These are phyloP conservation scores for Solanum sejunctum DNA, from an alignment of 257 asterid genomes.

Conservation along the genomic window DNA sequence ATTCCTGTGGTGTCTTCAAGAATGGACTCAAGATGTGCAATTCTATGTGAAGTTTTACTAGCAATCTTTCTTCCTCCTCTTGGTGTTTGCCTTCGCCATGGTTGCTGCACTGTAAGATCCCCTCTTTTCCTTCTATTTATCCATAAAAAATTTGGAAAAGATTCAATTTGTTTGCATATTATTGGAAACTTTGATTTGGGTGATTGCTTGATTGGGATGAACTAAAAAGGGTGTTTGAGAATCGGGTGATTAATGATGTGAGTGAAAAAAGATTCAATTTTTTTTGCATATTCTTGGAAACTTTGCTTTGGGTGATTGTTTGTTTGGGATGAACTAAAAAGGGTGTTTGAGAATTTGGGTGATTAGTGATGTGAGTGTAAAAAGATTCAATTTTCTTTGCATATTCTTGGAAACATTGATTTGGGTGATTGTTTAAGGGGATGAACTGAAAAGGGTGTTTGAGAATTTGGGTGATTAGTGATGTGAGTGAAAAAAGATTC, in stretches of 20 bases:
- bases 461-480: neutral
- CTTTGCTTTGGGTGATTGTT: neutral
- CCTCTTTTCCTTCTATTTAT: neutral
- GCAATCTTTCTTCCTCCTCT: slow-evolving; percentile 74
- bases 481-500: too few relatives aligned
- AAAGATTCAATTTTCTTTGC: neutral
- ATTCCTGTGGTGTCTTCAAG: neutral
- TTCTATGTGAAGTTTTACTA: slow-evolving; percentile 29
- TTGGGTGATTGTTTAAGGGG: neutral
- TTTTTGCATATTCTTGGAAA: neutral
- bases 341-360: neutral
- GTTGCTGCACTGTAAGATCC: slow-evolving; percentile 67
- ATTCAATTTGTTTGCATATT: neutral
- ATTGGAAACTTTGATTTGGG: too few relatives aligned
- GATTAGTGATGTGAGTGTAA: too few relatives aligned
- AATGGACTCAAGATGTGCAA: slow-evolving; percentile 38
- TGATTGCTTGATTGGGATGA: neutral
- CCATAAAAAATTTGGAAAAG: neutral
- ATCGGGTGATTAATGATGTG: too few relatives aligned
- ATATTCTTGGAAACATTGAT: neutral
- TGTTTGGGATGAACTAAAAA: neutral
- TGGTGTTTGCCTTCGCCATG: slow-evolving; percentile 75
- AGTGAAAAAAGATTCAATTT: neutral
- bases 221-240: neutral
- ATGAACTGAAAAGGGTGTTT: neutral